Conservation (phyloP, 192 early-diverging fungal species). For the Entophlyctis luteolus region DNA sequence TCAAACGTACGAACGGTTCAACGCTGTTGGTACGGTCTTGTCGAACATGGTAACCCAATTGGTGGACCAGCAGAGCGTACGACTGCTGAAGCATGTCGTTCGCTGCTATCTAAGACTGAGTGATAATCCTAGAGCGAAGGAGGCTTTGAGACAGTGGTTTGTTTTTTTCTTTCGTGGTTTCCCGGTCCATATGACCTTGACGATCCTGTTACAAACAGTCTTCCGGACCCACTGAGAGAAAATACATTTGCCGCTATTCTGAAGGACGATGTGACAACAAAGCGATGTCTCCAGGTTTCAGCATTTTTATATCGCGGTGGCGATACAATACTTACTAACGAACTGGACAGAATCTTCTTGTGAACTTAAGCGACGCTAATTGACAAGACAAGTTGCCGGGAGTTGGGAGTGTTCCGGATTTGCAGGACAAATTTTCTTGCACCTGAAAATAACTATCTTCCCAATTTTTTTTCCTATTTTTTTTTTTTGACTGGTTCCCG, state of each 20-base stretch:
- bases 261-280: conserved; percentile 88
- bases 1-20: conserved; percentile 88
- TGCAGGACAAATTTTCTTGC: too few relatives aligned
- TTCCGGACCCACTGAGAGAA: conserved; percentile 85
- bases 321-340: too few relatives aligned
- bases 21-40: conserved; percentile 90
- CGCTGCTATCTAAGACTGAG: conserved; percentile 88
- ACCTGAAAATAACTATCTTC: too few relatives aligned
- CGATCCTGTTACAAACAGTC: too few relatives aligned
- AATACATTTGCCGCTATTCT: conserved; percentile 77
- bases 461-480: too few relatives aligned
- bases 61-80: conserved; percentile 75
- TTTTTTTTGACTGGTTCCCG: too few relatives aligned
- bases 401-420: too few relatives aligned
- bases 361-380: conserved; percentile 24
- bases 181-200: too few relatives aligned
- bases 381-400: too few relatives aligned
- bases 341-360: conserved; percentile 13
- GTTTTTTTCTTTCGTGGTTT: not conserved
- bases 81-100: conserved; percentile 90
- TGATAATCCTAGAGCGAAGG: conserved; percentile 87
- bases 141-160: conserved; percentile 80
- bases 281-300: conserved; percentile 64
- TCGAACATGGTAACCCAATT: conserved; percentile 92
- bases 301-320: not conserved